Evolutionary conservation across 1,284 basidiomycete species (phyloP).

Genomic region (Heterobasidion parviporum): DNA sequence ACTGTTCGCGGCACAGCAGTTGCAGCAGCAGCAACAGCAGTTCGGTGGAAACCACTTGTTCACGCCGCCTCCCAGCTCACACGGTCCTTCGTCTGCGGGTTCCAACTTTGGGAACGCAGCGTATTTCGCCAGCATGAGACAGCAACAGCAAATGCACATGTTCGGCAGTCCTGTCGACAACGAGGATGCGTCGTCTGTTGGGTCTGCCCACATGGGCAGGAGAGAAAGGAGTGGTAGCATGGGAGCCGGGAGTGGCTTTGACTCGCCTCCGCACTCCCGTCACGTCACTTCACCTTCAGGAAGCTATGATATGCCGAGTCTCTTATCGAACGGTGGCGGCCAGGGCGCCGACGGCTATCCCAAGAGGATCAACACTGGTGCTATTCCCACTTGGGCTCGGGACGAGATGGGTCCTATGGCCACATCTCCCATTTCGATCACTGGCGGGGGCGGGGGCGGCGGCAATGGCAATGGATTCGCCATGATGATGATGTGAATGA

Average conservation of each 20-base stretch:
- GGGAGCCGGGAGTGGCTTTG: slow-evolving; percentile 26
- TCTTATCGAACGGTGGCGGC: not conserved
- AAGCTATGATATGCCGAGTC: not conserved
- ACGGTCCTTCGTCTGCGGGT: slow-evolving; percentile 13
- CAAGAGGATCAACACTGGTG: not conserved
- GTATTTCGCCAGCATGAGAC: slow-evolving; percentile 24
- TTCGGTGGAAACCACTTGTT: slow-evolving; percentile 18
- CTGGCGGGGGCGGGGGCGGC: too few relatives aligned
- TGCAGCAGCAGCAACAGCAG: slow-evolving; percentile 15
- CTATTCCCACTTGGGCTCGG: not conserved
- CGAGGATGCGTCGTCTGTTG: slow-evolving; percentile 34
- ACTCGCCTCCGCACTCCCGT: slow-evolving; percentile 17
- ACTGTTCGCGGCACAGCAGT: slow-evolving; percentile 22
- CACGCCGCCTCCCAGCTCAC: slow-evolving; percentile 25
- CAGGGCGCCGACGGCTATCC: not conserved
- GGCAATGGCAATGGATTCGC: not conserved
- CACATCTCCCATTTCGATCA: not conserved
- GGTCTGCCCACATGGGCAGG: slow-evolving; percentile 19
- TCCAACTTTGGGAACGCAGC: slow-evolving; percentile 17
- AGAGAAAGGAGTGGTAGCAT: slow-evolving; percentile 31
- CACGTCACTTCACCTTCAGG: not conserved
- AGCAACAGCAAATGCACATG: slow-evolving; percentile 17
- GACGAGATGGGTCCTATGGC: not conserved
- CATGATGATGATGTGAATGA: not conserved
- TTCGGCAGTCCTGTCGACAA: slow-evolving; percentile 26